Conservation (phyloP, 768 basidiomycete species). For the Lentinula sp. region DNA sequence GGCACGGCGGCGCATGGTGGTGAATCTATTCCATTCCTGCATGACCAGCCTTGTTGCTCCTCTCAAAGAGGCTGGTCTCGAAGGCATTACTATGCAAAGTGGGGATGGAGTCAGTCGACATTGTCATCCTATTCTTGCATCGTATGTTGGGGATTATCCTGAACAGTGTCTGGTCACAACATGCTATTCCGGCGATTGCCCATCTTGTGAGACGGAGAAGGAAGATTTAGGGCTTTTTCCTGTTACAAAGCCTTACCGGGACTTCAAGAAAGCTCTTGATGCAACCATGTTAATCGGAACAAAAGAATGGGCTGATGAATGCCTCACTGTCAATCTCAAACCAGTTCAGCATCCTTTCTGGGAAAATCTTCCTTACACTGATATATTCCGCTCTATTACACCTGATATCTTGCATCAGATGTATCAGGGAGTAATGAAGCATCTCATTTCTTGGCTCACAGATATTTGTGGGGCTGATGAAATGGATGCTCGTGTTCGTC, state of each 20-base stretch:
- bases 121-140: neutral
- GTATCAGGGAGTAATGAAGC: constrained; percentile 14
- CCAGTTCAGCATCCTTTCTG: constrained; percentile 18
- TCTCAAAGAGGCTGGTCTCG: constrained; percentile 12
- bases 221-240: neutral
- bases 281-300: neutral
- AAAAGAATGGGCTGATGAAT: neutral
- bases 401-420: constrained; percentile 22
- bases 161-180: constrained; percentile 14
- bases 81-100: constrained; percentile 6
- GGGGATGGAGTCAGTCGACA: neutral
- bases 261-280: neutral
- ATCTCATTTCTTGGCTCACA: too few relatives aligned
- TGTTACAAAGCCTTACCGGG: neutral
- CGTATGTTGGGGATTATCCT: constrained; percentile 12
- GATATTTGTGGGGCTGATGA: too few relatives aligned
- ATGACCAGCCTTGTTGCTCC: constrained; percentile 13
- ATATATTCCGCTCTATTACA: constrained; percentile 16
- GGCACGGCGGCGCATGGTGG: constrained; percentile 9
- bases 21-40: constrained; percentile 22
- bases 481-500: too few relatives aligned
- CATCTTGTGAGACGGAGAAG: constrained; percentile 7
- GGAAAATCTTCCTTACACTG: constrained; percentile 14
- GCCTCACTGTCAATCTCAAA: constrained; percentile 9
- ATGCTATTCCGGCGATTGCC: constrained; percentile 11